Evolutionary conservation across 768 basidiomycete genomes (phyloP).

Genomic region (Chiua virens): DNA sequence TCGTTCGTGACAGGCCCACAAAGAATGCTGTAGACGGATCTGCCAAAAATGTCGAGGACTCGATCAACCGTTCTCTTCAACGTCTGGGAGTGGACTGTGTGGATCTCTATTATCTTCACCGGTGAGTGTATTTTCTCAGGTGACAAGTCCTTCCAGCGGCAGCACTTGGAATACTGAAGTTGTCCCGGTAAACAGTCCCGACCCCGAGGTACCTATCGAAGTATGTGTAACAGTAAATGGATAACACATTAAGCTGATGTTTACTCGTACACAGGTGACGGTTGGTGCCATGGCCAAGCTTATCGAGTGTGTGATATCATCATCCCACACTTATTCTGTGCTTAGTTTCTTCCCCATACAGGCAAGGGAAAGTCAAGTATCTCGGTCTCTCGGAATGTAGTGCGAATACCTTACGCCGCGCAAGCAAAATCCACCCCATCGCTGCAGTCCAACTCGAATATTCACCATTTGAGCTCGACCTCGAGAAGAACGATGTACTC

Average conservation of each 20-base stretch:
- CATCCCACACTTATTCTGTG: background rate
- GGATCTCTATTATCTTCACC: conserved; percentile 51
- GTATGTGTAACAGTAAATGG: conserved; percentile 16
- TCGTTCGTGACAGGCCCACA: conserved; percentile 24
- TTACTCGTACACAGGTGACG: conserved; percentile 28
- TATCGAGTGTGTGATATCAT: conserved; percentile 43
- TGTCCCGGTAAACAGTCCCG: conserved; percentile 31
- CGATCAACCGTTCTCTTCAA: conserved; percentile 40
- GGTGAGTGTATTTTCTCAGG: conserved; percentile 17
- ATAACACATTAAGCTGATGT: background rate
- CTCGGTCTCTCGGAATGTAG: conserved; percentile 56
- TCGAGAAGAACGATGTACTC: conserved; percentile 45
- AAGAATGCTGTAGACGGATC: conserved; percentile 33
- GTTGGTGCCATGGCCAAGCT: conserved; percentile 52
- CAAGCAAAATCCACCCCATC: conserved; percentile 50
- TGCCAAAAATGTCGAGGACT: conserved; percentile 41
- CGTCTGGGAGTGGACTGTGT: conserved; percentile 42
- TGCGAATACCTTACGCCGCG: conserved; percentile 46
- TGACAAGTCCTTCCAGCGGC: too few relatives aligned
- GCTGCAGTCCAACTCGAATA: conserved; percentile 52
- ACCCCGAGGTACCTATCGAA: conserved; percentile 48
- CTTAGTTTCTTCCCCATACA: conserved; percentile 18
- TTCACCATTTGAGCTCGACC: conserved; percentile 48
- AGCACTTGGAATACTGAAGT: background rate
- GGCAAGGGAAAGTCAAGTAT: conserved; percentile 43